Percentiles rank a stretch among this genome's conserved stretches.
phyloP scores from a whole-genome alignment of 2,329 filamentous ascomycete species.

The Aspergillus fumigatus region DNA sequence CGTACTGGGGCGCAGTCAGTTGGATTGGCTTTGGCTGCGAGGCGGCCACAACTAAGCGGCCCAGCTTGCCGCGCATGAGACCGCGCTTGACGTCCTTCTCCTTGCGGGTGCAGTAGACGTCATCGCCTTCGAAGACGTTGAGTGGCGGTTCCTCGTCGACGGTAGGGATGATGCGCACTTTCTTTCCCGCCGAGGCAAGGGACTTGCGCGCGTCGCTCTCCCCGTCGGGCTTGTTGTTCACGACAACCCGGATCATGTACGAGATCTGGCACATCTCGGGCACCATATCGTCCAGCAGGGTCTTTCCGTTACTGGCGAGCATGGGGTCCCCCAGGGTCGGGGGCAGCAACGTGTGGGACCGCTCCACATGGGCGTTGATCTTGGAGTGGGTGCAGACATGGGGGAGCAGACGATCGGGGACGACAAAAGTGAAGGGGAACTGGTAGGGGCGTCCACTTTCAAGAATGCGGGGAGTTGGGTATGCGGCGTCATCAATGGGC shows the following conservation, averaged over 20 bases:
- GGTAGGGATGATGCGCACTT: constrained; percentile 57
- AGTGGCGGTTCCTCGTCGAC: constrained; percentile 58
- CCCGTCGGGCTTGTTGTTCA: constrained; percentile 22
- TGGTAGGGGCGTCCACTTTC: constrained; percentile 53
- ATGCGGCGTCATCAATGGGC: constrained; percentile 50
- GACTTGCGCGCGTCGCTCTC: constrained; percentile 24
- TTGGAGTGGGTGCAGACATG: constrained; percentile 54
- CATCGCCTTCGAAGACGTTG: constrained; percentile 42
- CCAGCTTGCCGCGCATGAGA: constrained; percentile 54
- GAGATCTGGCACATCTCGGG: constrained; percentile 59
- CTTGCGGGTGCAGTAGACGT: constrained; percentile 50
- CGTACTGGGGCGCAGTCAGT: constrained; percentile 40
- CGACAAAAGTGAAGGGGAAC: constrained; percentile 61
- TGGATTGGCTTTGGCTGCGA: constrained; percentile 55
- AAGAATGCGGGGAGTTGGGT: constrained; percentile 53
- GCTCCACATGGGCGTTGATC: constrained; percentile 48
- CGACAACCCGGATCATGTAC: constrained; percentile 51
- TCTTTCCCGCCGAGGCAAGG: constrained; percentile 50
- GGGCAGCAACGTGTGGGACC: constrained; percentile 55
- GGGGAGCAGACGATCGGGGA: constrained; percentile 58
- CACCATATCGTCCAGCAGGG: constrained; percentile 56
- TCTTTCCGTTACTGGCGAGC: constrained; percentile 46
- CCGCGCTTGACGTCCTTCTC: constrained; percentile 60
- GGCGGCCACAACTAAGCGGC: constrained; percentile 54
- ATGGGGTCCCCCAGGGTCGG: constrained; percentile 58